Percentiles rank a stretch among this genome's conserved stretches.
Conservation (phyloP, 169 alveolate species). For the Babesia bigemina region DNA sequence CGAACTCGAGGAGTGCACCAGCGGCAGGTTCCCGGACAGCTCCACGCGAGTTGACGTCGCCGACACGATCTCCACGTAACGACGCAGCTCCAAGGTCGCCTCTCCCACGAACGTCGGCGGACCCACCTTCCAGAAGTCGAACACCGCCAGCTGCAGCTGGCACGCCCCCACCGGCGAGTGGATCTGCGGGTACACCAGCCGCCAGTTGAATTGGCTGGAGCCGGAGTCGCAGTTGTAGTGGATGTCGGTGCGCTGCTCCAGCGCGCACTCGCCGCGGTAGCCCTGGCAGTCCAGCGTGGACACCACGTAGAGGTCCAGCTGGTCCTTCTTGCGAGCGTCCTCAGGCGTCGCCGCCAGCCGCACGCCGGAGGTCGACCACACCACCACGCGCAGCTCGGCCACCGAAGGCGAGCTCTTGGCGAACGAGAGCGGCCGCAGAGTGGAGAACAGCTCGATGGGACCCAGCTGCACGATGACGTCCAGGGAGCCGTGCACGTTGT, state of each 20-base stretch:
- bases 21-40: constrained; percentile 83
- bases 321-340: constrained; percentile 45
- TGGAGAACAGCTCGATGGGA: constrained; percentile 37
- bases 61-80: constrained; percentile 83
- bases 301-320: constrained; percentile 76
- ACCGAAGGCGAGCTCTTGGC: constrained; percentile 22
- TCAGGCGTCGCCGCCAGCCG: constrained; percentile 53
- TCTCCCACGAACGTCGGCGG: constrained; percentile 86
- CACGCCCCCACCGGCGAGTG: constrained; percentile 87
- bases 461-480: constrained; percentile 57
- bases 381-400: constrained; percentile 31
- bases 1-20: constrained; percentile 75
- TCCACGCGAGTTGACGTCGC: constrained; percentile 77
- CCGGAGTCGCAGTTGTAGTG: constrained; percentile 89
- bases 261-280: constrained; percentile 76
- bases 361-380: constrained; percentile 72
- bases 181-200: constrained; percentile 85
- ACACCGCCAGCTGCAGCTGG: constrained; percentile 85
- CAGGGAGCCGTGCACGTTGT: constrained; percentile 58
- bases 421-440: constrained; percentile 45
- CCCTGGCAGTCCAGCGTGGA: constrained; percentile 85
- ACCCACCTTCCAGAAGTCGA: constrained; percentile 85
- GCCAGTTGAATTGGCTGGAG: constrained; percentile 88
- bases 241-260: constrained; percentile 86
- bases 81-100: constrained; percentile 80